Base-by-base conservation (phyloP, 202 grass and related monocot genomes). In the Zizania palustris region DNA sequence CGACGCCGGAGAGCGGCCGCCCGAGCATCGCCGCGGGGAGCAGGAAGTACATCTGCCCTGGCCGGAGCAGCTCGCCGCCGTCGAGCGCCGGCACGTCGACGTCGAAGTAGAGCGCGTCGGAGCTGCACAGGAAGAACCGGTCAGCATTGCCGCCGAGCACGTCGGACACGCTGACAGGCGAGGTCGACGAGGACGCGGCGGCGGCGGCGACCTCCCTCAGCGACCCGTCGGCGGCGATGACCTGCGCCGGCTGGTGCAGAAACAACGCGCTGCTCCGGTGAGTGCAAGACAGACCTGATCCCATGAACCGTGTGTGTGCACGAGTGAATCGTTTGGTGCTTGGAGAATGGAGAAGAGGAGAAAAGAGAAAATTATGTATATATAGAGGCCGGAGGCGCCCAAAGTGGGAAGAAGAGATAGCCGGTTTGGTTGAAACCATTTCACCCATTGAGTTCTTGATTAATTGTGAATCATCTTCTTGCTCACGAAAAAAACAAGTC, bases 91-190 rank as follows among this genome's bases (percentile, higher is more conserved):
- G 82, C 16, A 90, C 85, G 6, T 85, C 70, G 1, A 50, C 72
- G 77, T 88, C 79, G 69, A 87, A 97, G 85, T 88, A 91, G 75
- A 97, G 91, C 71, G 72, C 80, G 75, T 97, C 93, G 71, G 93
- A 84, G 69, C 42, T 88, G 84, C 91, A 97, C 19, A 97, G 2
- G 88, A 97, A 91, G 54, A 62, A 73, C 0, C 72, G 19, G 40
- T 9, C 60, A 0, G 69, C 57, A 51, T 60, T 74, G 56, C 7
- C 37, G 49, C 11, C 45, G 73, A 93, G 84, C 13, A 48, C 80
- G 20, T 91, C 88, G 71, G 79, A 76, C 18, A 78, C 88, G 34
- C 48, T 69, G 41, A 70, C 22, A 0, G 50, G 35, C 9, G 71
- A 14, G 14, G 54, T n/a, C n/a, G n/a, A n/a, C n/a, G n/a, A n/a